Evolutionary conservation across 176 grass and related monocot genomes (phyloP).

Genomic region (Eragrostis nindensis): DNA sequence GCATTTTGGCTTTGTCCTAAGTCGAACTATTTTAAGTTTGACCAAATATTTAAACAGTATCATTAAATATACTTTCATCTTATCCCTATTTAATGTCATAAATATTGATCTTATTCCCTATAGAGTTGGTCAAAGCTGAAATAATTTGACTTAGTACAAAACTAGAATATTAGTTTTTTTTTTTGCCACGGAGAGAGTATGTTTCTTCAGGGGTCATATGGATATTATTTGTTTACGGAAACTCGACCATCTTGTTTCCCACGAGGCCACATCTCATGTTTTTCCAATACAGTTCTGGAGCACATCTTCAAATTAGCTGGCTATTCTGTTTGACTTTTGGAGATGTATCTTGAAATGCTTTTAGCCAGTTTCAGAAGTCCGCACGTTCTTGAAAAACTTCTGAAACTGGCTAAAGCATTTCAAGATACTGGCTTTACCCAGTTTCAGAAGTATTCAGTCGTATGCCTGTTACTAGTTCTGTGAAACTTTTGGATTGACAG

Average conservation of each 20-base stretch:
- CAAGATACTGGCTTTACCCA: no score
- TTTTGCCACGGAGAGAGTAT: not conserved
- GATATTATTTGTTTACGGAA: not conserved
- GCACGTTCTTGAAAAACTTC: no score
- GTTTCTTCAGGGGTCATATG: not conserved
- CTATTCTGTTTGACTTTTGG: not conserved
- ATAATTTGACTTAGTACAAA: no score
- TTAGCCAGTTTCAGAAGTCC: constrained; percentile 11
- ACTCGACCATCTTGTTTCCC: not conserved
- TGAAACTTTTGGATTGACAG: not conserved
- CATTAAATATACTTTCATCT: no score
- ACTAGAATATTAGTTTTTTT: no score
- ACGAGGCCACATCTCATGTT: not conserved
- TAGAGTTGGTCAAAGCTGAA: no score
- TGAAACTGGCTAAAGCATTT: no score
- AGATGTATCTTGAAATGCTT: constrained; percentile 2
- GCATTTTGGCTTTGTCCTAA: no score
- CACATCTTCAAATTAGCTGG: not conserved
- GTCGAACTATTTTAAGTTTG: no score
- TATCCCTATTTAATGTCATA: no score
- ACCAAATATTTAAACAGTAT: no score
- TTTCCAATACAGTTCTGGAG: not conserved
- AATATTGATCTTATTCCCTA: no score
- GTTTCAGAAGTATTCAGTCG: constrained; percentile 12
- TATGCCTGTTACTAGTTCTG: not conserved